Conservation (phyloP, 2,329 filamentous ascomycete genomes). For the Tolypocladium pustulatum region DNA sequence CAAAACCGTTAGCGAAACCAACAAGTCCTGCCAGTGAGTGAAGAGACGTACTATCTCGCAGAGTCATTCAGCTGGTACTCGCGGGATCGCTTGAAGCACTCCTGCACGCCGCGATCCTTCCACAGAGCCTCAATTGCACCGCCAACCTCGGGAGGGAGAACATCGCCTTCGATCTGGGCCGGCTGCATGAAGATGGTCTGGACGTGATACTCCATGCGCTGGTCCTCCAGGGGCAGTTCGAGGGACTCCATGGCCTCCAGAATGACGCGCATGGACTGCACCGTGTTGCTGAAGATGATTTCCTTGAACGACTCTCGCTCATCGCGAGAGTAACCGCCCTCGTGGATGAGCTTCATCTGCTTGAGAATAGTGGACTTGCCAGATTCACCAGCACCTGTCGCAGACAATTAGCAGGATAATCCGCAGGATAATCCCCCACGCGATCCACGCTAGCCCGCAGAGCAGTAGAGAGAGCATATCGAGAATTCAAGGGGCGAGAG, state of each 20-base stretch:
- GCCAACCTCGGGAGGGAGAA: conserved; percentile 87
- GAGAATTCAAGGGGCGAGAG: background rate
- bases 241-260: conserved; percentile 60
- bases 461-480: background rate
- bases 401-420: background rate
- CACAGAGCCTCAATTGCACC: conserved; percentile 86
- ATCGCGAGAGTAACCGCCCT: conserved; percentile 95
- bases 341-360: conserved; percentile 99
- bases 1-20: conserved; percentile 19
- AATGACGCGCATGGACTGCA: conserved; percentile 60
- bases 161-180: conserved; percentile 90
- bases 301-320: conserved; percentile 62
- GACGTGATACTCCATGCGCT: conserved; percentile 91
- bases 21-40: background rate
- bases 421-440: background rate
- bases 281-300: conserved; percentile 61
- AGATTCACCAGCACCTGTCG: conserved; percentile 80
- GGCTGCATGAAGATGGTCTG: conserved; percentile 99
- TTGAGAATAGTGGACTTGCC: conserved; percentile 95
- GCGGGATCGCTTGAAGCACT: conserved; percentile 89
- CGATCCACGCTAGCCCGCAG: background rate
- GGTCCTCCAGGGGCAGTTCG: conserved; percentile 77
- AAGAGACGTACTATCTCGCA: conserved; percentile 65
- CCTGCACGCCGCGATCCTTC: conserved; percentile 86
- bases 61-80: conserved; percentile 97